These are phyloP conservation scores for Adiantum capillusveneris DNA, from an alignment of 75 land plant genomes.

Conservation along the genomic window DNA sequence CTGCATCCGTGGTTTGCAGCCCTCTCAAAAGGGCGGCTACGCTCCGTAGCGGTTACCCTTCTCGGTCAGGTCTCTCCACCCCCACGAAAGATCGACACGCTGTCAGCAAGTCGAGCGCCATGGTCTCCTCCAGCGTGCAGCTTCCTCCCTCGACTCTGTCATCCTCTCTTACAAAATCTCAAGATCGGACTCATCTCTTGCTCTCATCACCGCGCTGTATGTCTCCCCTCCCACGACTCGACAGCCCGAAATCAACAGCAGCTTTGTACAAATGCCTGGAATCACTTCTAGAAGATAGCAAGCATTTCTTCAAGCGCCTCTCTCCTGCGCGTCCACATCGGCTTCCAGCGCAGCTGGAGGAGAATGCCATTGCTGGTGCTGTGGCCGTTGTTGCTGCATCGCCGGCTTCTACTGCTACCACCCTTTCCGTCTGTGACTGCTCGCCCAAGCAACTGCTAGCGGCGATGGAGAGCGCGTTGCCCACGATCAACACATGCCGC, in stretches of 20 bases:
- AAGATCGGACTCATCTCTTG: no score
- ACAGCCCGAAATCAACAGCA: constrained; percentile 4
- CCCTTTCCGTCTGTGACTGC: neutral
- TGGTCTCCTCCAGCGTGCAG: neutral
- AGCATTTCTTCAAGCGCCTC: constrained; percentile 5
- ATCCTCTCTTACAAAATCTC: no score
- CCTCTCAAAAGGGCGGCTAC: neutral
- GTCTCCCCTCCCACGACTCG: neutral
- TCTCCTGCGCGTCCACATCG: neutral
- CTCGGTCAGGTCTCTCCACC: neutral
- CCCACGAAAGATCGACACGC: neutral
- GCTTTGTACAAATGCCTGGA: constrained; percentile 6
- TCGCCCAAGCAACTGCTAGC: neutral
- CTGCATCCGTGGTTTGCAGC: neutral
- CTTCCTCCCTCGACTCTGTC: neutral
- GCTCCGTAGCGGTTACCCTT: constrained; percentile 5
- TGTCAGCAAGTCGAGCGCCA: neutral
- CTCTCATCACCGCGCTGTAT: neutral
- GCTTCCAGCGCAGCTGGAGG: neutral
- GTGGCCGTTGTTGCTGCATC: neutral
- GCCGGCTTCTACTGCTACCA: neutral
- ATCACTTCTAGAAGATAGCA: constrained; percentile 5
- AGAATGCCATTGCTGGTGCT: neutral
- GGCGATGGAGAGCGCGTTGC: neutral
- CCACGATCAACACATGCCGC: neutral